phyloP scores from a whole-genome alignment of 768 basidiomycete species.

The Gymnopilus junonius region DNA sequence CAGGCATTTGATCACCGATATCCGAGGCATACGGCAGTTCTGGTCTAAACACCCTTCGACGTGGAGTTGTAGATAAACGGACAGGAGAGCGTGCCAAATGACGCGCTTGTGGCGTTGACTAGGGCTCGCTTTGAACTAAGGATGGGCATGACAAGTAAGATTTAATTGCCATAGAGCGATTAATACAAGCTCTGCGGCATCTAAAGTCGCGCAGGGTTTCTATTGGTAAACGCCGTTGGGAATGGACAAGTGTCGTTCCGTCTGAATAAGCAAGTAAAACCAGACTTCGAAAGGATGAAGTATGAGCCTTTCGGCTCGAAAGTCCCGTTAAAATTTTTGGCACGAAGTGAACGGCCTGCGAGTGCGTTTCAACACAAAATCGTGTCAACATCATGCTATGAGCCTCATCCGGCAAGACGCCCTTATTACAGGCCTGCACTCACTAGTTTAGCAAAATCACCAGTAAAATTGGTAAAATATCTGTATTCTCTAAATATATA shows the following conservation, averaged over 20 bases:
- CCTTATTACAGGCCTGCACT: too few species aligned
- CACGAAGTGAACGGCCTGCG: not conserved
- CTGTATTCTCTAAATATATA: too few species aligned
- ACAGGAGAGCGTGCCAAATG: not conserved
- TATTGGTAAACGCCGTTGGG: not conserved
- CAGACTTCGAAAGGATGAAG: not conserved
- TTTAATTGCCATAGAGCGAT: not conserved
- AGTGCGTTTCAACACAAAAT: not conserved
- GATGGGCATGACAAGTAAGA: not conserved
- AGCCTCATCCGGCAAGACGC: too few species aligned
- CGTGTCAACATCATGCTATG: too few species aligned
- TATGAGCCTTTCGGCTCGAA: not conserved
- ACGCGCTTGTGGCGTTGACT: not conserved
- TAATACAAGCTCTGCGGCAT: constrained; percentile 3
- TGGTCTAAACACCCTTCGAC: not conserved
- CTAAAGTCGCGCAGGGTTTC: not conserved
- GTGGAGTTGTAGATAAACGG: not conserved
- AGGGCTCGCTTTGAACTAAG: not conserved
- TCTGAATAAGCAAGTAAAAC: not conserved
- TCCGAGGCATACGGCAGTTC: constrained; percentile 11
- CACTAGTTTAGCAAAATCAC: too few species aligned
- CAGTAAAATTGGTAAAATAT: too few species aligned
- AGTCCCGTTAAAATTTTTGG: not conserved
- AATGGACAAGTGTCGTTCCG: not conserved
- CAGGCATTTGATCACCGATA: constrained; percentile 10